Evolutionary conservation across 352 stramenopile genomes (phyloP), one percentile per base, ranked within the genome.

Genomic region (Phytophthora aleatoria): DNA sequence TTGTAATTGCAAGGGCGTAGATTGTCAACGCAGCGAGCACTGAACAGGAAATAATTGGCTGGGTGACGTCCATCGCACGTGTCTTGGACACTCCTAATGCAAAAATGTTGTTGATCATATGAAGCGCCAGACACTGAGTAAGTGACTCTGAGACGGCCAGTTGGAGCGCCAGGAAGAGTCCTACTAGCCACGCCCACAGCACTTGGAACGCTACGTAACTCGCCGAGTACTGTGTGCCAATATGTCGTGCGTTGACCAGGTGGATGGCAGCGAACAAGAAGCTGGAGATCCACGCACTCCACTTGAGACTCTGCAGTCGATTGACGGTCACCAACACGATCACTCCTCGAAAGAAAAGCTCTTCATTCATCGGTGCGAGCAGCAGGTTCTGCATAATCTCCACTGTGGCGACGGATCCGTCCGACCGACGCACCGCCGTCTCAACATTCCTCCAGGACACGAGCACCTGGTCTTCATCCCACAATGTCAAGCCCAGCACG

Each of bases 301-400:
- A 50, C 38, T 57, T 53, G 10, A 44, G 30, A 15, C 56, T 68
- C 1, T 63, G 56, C 2, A 81, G 50, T 6, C 83, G 75, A 50
- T 90, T 85, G 31, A 83, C 71, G 0, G 67, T 50, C 13, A 87
- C 52, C n/a, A 85, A 58, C 15, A 82, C 55, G 5, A 89, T 30
- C n/a, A 78, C 30, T 13, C 75, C 79, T 52, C 83, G 79, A 65
- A 90, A 92, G 47, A 88, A 85, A 2, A 92, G 61, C 51, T 92
- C 83, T 61, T 92, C 81, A 44, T 74, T 71, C 24, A 79, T 12
- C 6, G 83, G 81, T 41, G 64, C 70, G 5, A 89, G 54, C 4
- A 89, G 10, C 6, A 91, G 47, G 5, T 57, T 52, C 30, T 67
- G 63, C 16, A 81, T 16, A 11, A 77, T 38, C 44, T 69, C 44